These are phyloP conservation scores for Tylopilus plumbeoviolaceoides DNA, from an alignment of 768 basidiomycete species.

Conservation along the genomic window DNA sequence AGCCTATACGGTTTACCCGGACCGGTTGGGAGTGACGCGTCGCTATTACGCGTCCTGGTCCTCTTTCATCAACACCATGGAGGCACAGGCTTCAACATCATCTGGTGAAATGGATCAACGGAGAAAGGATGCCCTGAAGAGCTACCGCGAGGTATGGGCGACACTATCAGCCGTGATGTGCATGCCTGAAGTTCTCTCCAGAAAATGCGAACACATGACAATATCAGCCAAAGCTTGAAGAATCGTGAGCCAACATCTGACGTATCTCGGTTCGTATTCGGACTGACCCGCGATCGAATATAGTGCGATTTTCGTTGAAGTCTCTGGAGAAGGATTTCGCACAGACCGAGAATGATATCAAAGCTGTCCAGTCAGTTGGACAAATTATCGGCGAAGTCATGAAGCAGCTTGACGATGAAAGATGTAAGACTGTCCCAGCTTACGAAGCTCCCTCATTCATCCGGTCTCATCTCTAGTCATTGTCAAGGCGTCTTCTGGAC, in stretches of 20 bases:
- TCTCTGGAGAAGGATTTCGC: constrained; percentile 85
- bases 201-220: constrained; percentile 95
- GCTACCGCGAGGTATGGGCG: constrained; percentile 63
- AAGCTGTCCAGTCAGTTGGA: constrained; percentile 96
- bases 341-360: constrained; percentile 98
- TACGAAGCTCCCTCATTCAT: background rate
- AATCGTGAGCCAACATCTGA: constrained; percentile 54
- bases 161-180: background rate
- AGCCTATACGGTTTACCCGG: background rate
- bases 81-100: constrained; percentile 43
- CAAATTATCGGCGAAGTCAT: constrained; percentile 99
- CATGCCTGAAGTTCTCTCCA: constrained; percentile 31
- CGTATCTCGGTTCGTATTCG: background rate
- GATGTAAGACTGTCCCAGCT: constrained; percentile 58
- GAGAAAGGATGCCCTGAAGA: constrained; percentile 67
- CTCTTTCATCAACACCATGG: constrained; percentile 21
- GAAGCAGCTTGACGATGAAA: constrained; percentile 96
- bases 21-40: constrained; percentile 22
- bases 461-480: constrained; percentile 57
- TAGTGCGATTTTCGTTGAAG: constrained; percentile 90
- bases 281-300: background rate
- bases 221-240: constrained; percentile 83
- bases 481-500: constrained; percentile 97
- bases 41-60: constrained; percentile 11
- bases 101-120: constrained; percentile 64